Evolutionary conservation across 2,329 filamentous ascomycete genomes (phyloP).

Genomic region (Ceratocystis eucalypticola): DNA sequence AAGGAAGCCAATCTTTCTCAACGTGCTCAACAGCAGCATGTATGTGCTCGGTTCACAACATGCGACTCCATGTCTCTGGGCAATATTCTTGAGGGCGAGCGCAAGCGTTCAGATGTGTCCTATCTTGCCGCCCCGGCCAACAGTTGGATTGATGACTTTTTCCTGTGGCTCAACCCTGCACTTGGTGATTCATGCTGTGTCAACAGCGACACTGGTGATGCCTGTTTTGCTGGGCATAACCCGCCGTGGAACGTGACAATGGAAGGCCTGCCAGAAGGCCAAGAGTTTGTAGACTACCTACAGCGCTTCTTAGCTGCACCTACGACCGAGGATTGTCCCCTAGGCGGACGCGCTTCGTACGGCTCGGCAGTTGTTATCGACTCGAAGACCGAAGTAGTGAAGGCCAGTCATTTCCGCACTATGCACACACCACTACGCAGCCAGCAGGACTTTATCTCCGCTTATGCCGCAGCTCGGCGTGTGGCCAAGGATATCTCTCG

Average conservation of each 20-base stretch:
- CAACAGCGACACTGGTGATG: slow-evolving; percentile 41
- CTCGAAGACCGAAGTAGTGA: slow-evolving; percentile 49
- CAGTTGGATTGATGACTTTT: slow-evolving; percentile 94
- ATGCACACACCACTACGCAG: slow-evolving; percentile 75
- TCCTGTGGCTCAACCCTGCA: slow-evolving; percentile 87
- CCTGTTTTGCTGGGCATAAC: slow-evolving; percentile 65
- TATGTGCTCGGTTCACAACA: slow-evolving; percentile 83
- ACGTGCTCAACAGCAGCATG: slow-evolving; percentile 61
- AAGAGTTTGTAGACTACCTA: slow-evolving; percentile 82
- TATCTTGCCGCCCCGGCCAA: slow-evolving; percentile 81
- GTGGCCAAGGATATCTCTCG: slow-evolving; percentile 65
- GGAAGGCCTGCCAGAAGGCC: slow-evolving; percentile 77
- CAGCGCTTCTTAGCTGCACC: slow-evolving; percentile 69
- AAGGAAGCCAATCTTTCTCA: slow-evolving; percentile 66
- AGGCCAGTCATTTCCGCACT: slow-evolving; percentile 82
- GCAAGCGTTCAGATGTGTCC: slow-evolving; percentile 74
- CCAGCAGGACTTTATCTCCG: slow-evolving; percentile 84
- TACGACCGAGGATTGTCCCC: slow-evolving; percentile 69
- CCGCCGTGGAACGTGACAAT: slow-evolving; percentile 85
- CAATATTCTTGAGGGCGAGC: slow-evolving; percentile 85
- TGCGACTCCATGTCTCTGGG: slow-evolving; percentile 73
- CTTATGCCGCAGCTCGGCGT: slow-evolving; percentile 77
- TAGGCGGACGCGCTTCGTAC: slow-evolving; percentile 81
- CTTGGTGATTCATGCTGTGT: slow-evolving; percentile 58
- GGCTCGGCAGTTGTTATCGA: slow-evolving; percentile 72